Percentiles rank a stretch among this genome's conserved stretches.
Evolutionary conservation across 108 stramenopile species (phyloP).

Genomic region (Schizochytrium sp.): DNA sequence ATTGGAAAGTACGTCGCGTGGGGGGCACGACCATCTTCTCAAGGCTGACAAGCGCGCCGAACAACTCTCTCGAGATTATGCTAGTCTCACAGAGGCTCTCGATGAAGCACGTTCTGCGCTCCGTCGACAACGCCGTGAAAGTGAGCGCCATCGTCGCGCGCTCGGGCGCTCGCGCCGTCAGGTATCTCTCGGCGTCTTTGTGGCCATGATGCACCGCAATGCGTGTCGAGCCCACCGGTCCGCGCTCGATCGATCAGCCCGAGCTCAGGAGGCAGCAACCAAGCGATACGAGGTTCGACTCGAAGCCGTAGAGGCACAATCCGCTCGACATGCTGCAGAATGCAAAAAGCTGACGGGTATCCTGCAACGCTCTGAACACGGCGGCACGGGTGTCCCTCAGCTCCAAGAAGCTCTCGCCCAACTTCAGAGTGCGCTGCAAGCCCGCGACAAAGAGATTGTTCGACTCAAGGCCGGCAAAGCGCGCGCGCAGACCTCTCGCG

Average conservation of each 20-base stretch:
- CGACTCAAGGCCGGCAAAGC: background rate
- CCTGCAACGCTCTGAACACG: background rate
- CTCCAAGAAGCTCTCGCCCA: background rate
- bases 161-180: background rate
- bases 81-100: background rate
- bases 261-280: background rate
- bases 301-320: background rate
- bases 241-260: background rate
- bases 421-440: background rate
- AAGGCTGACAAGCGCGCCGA: background rate
- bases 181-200: background rate
- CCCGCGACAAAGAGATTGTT: background rate
- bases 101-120: background rate
- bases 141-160: background rate
- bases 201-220: background rate
- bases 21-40: background rate
- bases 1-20: background rate
- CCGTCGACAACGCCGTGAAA: background rate
- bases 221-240: background rate
- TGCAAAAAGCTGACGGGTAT: background rate
- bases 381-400: background rate
- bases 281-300: background rate
- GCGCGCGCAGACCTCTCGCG: background rate
- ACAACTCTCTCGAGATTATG: background rate
- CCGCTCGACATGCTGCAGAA: background rate